These are phyloP conservation scores for Melanogaster broomeanus DNA, from an alignment of 768 basidiomycete species.

Conservation along the genomic window DNA sequence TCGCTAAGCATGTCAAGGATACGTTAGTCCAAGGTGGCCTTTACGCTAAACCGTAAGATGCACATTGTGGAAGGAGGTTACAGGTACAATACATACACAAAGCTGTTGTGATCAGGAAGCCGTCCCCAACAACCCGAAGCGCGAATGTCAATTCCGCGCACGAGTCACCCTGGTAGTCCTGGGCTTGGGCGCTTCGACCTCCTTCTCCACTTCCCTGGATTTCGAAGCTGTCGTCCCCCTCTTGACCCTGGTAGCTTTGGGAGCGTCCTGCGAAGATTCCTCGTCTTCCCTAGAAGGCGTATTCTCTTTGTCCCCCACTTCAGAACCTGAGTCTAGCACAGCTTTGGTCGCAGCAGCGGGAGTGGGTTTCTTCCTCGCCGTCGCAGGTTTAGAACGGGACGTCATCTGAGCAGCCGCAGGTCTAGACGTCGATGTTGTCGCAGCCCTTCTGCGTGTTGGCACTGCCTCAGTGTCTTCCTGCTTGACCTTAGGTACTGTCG, in stretches of 20 bases:
- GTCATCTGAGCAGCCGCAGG: background rate
- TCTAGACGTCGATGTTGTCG: background rate
- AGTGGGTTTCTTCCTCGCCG: background rate
- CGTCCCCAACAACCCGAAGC: background rate
- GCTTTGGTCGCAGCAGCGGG: background rate
- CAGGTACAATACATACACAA: background rate
- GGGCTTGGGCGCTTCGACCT: conserved; percentile 4
- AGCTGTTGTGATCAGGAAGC: background rate
- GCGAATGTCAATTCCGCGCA: background rate
- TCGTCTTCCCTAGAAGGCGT: conserved; percentile 13
- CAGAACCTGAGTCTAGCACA: background rate
- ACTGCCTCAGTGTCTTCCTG: conserved; percentile 5
- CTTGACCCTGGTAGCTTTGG: conserved; percentile 1
- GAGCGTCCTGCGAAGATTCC: background rate
- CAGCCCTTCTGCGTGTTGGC: conserved; percentile 5
- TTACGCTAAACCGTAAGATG: background rate
- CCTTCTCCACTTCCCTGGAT: conserved; percentile 3
- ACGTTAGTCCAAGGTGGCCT: background rate
- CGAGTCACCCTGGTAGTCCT: conserved; percentile 2
- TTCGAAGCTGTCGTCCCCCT: background rate
- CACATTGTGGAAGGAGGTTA: background rate
- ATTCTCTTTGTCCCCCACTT: conserved; percentile 11
- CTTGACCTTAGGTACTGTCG: conserved; percentile 2
- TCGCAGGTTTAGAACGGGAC: background rate
- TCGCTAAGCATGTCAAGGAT: background rate